phyloP scores from a whole-genome alignment of 352 stramenopile species.

The Aphanomyces euteiches region DNA sequence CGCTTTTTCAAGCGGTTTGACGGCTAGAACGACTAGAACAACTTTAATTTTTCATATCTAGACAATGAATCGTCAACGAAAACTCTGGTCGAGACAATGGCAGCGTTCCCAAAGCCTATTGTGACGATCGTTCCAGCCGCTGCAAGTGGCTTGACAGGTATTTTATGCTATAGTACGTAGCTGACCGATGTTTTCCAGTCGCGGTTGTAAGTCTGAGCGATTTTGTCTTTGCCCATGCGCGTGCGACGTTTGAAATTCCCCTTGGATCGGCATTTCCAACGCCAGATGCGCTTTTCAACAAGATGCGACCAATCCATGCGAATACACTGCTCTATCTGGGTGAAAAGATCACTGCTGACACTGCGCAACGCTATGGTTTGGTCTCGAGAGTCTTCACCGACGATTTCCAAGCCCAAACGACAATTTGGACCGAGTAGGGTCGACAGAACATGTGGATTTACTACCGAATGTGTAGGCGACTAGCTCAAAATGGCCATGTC shows the following conservation, averaged over 20 bases:
- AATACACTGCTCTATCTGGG: slow-evolving; percentile 88
- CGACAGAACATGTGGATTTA: too few relatives aligned
- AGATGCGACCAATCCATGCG: slow-evolving; percentile 79
- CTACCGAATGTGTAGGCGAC: too few relatives aligned
- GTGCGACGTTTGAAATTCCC: slow-evolving; percentile 86
- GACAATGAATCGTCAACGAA: too few relatives aligned
- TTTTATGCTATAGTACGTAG: slow-evolving; percentile 5
- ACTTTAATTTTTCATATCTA: too few relatives aligned
- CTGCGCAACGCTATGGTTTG: slow-evolving; percentile 46
- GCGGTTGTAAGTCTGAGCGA: slow-evolving; percentile 80
- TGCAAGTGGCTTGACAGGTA: slow-evolving; percentile 87
- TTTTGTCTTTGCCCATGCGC: slow-evolving; percentile 84
- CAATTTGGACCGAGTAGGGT: slow-evolving; percentile 52
- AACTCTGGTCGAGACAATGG: slow-evolving; percentile 66
- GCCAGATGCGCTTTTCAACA: slow-evolving; percentile 30
- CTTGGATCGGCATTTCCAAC: slow-evolving; percentile 25
- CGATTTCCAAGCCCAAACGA: slow-evolving; percentile 59
- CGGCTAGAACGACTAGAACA: too few relatives aligned
- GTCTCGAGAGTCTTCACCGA: slow-evolving; percentile 51
- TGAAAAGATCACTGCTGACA: slow-evolving; percentile 71
- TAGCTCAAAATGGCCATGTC: too few relatives aligned
- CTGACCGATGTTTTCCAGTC: slow-evolving; percentile 9
- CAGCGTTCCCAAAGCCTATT: slow-evolving; percentile 88
- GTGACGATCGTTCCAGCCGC: slow-evolving; percentile 87
- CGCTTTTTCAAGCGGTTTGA: too few relatives aligned